phyloP scores from a whole-genome alignment of 306 rosid species.

The Cucumis hystrix region DNA sequence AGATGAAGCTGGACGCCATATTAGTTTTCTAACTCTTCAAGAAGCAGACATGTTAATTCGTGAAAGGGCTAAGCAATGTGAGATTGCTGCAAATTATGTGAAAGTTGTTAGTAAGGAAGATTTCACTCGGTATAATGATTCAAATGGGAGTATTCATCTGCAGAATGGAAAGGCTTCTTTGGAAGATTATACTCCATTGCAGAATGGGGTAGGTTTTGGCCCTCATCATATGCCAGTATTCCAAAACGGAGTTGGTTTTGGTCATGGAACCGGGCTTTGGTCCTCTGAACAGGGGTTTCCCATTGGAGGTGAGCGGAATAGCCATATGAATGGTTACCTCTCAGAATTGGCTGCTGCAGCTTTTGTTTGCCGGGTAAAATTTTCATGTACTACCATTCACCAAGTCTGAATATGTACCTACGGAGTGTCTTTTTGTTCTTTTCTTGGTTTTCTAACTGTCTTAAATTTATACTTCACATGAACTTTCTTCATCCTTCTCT shows the following conservation, averaged over 20 bases:
- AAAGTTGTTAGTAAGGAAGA: constrained; percentile 61
- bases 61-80: constrained; percentile 81
- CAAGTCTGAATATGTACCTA: background rate
- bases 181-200: constrained; percentile 38
- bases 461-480: too few species aligned
- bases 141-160: constrained; percentile 24
- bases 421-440: too few species aligned
- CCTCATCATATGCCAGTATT: constrained; percentile 28
- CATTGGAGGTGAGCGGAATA: constrained; percentile 80
- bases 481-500: too few species aligned
- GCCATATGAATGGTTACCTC: constrained; percentile 76
- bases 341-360: constrained; percentile 99
- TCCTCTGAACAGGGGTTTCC: constrained; percentile 85
- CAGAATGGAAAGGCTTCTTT: constrained; percentile 33
- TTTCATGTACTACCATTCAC: background rate
- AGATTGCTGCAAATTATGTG: constrained; percentile 88
- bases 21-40: constrained; percentile 72
- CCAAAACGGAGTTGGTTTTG: constrained; percentile 85
- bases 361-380: constrained; percentile 82
- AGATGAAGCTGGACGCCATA: constrained; percentile 67
- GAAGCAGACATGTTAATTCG: constrained; percentile 90
- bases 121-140: constrained; percentile 14
- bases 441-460: too few species aligned
- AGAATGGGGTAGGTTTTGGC: constrained; percentile 72
- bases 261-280: constrained; percentile 67